These are phyloP conservation scores for Phialophora verrucosa DNA, from an alignment of 2,329 filamentous ascomycete species.

Conservation along the genomic window DNA sequence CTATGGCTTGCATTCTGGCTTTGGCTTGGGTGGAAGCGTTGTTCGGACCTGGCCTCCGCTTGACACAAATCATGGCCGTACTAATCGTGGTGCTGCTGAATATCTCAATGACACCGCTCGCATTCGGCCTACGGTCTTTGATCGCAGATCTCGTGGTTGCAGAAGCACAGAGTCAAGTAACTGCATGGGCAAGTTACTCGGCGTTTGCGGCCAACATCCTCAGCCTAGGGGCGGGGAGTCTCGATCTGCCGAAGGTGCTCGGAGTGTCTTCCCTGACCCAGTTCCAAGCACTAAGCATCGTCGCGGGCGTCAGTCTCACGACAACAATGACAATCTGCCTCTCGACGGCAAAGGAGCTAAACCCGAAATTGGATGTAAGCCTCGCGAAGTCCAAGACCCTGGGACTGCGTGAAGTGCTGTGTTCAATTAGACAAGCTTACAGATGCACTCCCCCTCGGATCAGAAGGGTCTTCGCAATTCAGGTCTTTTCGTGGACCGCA, in stretches of 20 bases:
- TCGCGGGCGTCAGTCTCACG: not conserved
- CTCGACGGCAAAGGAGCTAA: not conserved
- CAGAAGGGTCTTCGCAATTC: not conserved
- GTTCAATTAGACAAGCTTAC: not conserved
- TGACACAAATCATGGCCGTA: not conserved
- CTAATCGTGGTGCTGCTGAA: slow-evolving; percentile 7
- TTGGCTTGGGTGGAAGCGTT: slow-evolving; percentile 8
- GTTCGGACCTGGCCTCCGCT: not conserved
- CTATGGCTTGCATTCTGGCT: slow-evolving; percentile 4
- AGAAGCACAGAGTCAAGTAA: slow-evolving; percentile 5
- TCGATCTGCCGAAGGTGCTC: slow-evolving; percentile 1
- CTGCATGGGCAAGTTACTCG: slow-evolving; percentile 5
- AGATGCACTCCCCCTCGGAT: not conserved
- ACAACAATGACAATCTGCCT: not conserved
- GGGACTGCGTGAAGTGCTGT: not conserved
- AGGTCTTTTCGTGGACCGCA: slow-evolving; percentile 3
- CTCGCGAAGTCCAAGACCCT: not conserved
- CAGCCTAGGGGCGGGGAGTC: slow-evolving; percentile 4
- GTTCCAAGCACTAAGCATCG: slow-evolving; percentile 1
- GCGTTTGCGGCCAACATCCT: slow-evolving; percentile 2
- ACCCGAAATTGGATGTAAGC: not conserved
- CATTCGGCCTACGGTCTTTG: slow-evolving; percentile 9
- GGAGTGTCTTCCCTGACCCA: not conserved
- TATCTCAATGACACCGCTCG: slow-evolving; percentile 10
- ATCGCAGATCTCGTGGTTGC: slow-evolving; percentile 9